These are phyloP conservation scores for Epipyxis sp. DNA, from an alignment of 108 stramenopile species.

Conservation along the genomic window DNA sequence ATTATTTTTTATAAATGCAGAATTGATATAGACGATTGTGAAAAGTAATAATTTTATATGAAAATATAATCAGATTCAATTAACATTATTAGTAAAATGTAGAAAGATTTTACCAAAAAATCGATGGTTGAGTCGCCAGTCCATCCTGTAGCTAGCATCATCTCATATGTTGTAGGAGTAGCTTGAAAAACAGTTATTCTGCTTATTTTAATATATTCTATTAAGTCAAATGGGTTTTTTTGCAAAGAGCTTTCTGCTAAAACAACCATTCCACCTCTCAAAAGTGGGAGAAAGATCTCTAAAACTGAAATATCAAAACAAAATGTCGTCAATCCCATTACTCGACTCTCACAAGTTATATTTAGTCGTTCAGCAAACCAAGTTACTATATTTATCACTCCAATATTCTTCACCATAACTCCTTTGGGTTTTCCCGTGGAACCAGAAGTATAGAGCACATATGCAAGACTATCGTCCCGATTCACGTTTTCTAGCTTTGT, in stretches of 20 bases:
- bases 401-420: slow-evolving; percentile 25
- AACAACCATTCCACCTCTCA: not conserved
- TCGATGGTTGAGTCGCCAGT: not conserved
- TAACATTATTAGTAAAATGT: no score
- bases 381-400: slow-evolving; percentile 14
- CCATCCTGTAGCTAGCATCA: not conserved
- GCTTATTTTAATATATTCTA: not conserved
- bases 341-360: slow-evolving; percentile 12
- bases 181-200: not conserved
- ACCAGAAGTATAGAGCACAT: slow-evolving; percentile 33
- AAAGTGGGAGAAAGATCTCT: slow-evolving; percentile 22
- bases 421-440: slow-evolving; percentile 43
- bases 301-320: slow-evolving; percentile 33
- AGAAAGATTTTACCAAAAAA: no score
- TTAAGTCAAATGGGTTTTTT: not conserved
- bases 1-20: no score
- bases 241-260: not conserved
- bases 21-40: no score
- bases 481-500: no score
- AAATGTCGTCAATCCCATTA: slow-evolving; percentile 32
- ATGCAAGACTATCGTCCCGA: not conserved
- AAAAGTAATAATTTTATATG: no score
- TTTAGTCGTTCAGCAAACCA: slow-evolving; percentile 15
- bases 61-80: no score
- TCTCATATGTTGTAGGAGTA: not conserved